Conservation (phyloP, 352 stramenopile genomes). For the Phytopythium litorale region DNA sequence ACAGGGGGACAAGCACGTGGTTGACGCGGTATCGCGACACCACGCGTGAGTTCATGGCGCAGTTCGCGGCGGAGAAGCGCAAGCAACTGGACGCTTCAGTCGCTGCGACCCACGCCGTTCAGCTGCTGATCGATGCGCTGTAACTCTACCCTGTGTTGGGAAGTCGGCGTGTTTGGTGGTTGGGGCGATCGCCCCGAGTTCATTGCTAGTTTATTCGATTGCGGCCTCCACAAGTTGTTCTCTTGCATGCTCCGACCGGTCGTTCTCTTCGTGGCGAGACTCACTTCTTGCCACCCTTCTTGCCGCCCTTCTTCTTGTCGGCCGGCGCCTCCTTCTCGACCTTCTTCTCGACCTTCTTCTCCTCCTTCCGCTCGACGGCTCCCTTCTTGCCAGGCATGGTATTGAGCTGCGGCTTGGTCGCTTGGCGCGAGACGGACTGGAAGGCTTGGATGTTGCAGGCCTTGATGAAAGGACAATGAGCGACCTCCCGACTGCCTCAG, state of each 20-base stretch:
- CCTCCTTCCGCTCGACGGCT: slow-evolving; percentile 16
- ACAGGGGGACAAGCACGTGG: slow-evolving; percentile 5
- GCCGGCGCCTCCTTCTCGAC: slow-evolving; percentile 16
- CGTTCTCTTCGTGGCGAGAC: background rate
- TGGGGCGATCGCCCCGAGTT: background rate
- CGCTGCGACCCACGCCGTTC: slow-evolving; percentile 19
- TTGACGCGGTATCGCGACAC: slow-evolving; percentile 12
- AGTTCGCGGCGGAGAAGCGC: slow-evolving; percentile 18
- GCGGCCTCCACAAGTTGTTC: background rate
- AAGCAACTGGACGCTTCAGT: slow-evolving; percentile 9
- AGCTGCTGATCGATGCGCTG: slow-evolving; percentile 22
- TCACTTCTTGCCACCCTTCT: slow-evolving; percentile 63
- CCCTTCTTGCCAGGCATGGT: slow-evolving; percentile 10
- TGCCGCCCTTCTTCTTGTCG: slow-evolving; percentile 39
- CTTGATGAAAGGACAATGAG: background rate
- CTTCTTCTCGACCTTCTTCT: slow-evolving; percentile 26
- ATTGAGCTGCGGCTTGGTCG: background rate
- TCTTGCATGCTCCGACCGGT: background rate
- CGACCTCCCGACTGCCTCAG: background rate
- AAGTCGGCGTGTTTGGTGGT: background rate
- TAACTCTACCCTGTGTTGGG: slow-evolving; percentile 8
- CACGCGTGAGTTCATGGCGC: slow-evolving; percentile 16
- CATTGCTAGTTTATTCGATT: slow-evolving; percentile 1
- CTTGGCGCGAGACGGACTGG: background rate
- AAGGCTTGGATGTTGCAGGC: background rate